Evolutionary conservation across 2,329 filamentous ascomycete genomes (phyloP).

Genomic region (Trichoderma lentiforme): DNA sequence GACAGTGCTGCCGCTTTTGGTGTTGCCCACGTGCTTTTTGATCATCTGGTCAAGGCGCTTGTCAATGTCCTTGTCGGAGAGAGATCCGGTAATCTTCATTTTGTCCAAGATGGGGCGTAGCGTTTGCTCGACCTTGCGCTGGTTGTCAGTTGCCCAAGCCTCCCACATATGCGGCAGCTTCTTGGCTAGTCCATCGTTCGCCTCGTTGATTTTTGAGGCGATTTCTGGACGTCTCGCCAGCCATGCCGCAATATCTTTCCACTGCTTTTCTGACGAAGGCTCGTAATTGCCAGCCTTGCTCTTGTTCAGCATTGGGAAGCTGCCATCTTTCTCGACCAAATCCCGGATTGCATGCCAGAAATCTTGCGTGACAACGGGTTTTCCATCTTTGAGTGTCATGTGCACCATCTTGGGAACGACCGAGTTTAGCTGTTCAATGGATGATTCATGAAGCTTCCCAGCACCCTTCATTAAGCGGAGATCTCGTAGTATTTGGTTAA

Average conservation of each 20-base stretch:
- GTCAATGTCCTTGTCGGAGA: constrained; percentile 32
- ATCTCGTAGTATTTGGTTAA: constrained; percentile 25
- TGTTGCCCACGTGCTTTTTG: constrained; percentile 35
- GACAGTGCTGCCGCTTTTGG: constrained; percentile 34
- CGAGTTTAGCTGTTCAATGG: constrained; percentile 43
- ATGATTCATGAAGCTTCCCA: constrained; percentile 34
- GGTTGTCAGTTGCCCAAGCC: constrained; percentile 51
- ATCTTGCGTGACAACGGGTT: constrained; percentile 52
- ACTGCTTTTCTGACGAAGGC: constrained; percentile 45
- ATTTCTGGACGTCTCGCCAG: constrained; percentile 37
- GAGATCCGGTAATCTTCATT: constrained; percentile 33
- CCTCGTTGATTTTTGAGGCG: constrained; percentile 28
- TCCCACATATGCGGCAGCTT: constrained; percentile 46
- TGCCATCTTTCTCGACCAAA: constrained; percentile 48
- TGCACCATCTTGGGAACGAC: constrained; percentile 57
- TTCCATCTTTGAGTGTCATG: constrained; percentile 51
- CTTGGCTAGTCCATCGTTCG: constrained; percentile 28
- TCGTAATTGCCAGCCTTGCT: constrained; percentile 34
- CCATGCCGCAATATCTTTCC: constrained; percentile 43
- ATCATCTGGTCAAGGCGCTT: constrained; percentile 35
- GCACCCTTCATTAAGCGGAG: constrained; percentile 27
- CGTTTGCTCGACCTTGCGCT: constrained; percentile 35
- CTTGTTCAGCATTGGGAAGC: constrained; percentile 46
- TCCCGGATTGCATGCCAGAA: constrained; percentile 65
- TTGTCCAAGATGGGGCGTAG: constrained; percentile 34